A percentile compares a stretch with the other conserved stretches of the same genome.
Conservation (phyloP, 495 filamentous ascomycete species). For the Neurospora sp. region DNA sequence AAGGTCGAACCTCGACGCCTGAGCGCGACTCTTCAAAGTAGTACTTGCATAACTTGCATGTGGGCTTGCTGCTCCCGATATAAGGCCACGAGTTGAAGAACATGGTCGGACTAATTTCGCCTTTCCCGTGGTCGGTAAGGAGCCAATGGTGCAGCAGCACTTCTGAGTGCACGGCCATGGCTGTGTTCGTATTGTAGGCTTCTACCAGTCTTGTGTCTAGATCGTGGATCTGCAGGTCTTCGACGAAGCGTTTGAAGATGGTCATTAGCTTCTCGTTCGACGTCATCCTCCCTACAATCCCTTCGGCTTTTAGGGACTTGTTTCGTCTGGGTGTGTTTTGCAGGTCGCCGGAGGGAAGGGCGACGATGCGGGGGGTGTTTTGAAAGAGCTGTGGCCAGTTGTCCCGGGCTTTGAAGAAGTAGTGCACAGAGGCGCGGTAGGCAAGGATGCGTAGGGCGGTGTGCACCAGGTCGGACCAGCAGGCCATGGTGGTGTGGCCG, state of each 20-base stretch:
- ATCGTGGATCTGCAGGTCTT: background rate
- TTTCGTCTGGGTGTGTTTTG: background rate
- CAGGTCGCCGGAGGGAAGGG: background rate
- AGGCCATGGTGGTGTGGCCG: background rate
- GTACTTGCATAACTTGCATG: conserved; percentile 16
- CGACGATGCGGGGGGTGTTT: background rate
- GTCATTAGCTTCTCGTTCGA: background rate
- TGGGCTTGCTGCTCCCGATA: conserved; percentile 24
- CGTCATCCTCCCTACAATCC: conserved; percentile 4
- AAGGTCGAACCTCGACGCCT: background rate
- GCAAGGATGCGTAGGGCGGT: conserved; percentile 1
- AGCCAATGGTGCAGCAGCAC: conserved; percentile 4
- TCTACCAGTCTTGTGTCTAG: background rate
- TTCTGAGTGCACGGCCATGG: conserved; percentile 11
- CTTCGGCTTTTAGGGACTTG: background rate
- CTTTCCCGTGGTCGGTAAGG: background rate
- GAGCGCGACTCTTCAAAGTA: conserved; percentile 11
- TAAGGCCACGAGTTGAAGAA: conserved; percentile 19
- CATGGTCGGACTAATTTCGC: background rate
- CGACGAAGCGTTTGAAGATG: background rate
- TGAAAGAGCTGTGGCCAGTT: conserved; percentile 6
- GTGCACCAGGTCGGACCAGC: conserved; percentile 7
- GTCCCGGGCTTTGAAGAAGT: background rate
- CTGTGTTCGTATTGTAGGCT: background rate
- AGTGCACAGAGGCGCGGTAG: conserved; percentile 6